These are phyloP conservation scores for Arabis alpina DNA, from an alignment of 345 rosid genomes.

Conservation along the genomic window DNA sequence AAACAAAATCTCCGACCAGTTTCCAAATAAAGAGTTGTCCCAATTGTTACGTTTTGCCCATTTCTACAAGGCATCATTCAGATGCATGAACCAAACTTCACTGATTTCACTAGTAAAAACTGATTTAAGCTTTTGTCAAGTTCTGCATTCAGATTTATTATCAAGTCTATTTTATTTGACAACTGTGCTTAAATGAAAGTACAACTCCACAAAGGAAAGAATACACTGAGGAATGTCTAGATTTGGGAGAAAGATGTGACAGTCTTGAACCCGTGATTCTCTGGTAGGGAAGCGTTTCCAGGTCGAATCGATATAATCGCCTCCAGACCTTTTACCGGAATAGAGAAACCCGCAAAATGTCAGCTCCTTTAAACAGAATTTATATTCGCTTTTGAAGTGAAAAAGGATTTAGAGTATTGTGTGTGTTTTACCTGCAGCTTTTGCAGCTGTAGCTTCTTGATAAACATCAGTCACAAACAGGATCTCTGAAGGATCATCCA, in stretches of 20 bases:
- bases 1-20: background rate
- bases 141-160: constrained; percentile 16
- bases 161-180: constrained; percentile 18
- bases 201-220: constrained; percentile 4
- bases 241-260: constrained; percentile 62
- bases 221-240: constrained; percentile 39
- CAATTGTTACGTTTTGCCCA: constrained; percentile 5
- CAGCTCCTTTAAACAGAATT: background rate
- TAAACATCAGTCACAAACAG: constrained; percentile 78
- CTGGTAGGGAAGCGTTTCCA: constrained; percentile 67
- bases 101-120: background rate
- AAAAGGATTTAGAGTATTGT: constrained; percentile 1
- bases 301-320: constrained; percentile 68
- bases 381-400: constrained; percentile 24
- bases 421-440: constrained; percentile 66
- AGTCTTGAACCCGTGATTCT: constrained; percentile 71
- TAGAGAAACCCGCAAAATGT: constrained; percentile 4
- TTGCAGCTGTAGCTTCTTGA: constrained; percentile 93
- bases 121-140: constrained; percentile 12
- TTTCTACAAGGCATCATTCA: background rate
- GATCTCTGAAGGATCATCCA: constrained; percentile 79
- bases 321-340: constrained; percentile 54
- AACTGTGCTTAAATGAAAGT: constrained; percentile 21
- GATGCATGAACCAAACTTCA: constrained; percentile 25
- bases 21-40: constrained; percentile 11